These are phyloP conservation scores for Sclerotinia minor DNA, from an alignment of 2,329 filamentous ascomycete genomes.

Conservation along the genomic window DNA sequence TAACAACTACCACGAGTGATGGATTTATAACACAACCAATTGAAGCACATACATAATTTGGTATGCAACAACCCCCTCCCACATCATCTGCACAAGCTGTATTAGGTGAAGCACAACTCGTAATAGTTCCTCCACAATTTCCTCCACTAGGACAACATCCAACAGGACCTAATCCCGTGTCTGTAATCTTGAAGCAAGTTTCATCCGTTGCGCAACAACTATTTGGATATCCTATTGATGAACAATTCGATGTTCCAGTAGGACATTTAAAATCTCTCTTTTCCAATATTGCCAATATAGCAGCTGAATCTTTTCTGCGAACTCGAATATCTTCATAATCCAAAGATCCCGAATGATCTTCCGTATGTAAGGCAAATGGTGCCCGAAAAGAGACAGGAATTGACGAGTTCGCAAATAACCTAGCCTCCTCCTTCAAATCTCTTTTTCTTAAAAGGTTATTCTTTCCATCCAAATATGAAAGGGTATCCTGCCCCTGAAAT, in stretches of 20 bases:
- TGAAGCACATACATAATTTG: slow-evolving; percentile 67
- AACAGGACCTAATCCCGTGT: slow-evolving; percentile 64
- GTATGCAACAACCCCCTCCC: slow-evolving; percentile 75
- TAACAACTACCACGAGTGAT: slow-evolving; percentile 30
- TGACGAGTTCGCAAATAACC: slow-evolving; percentile 32
- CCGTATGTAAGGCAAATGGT: slow-evolving; percentile 54
- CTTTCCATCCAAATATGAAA: slow-evolving; percentile 19
- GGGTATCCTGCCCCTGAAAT: slow-evolving; percentile 37
- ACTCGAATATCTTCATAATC: slow-evolving; percentile 28
- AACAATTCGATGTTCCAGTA: slow-evolving; percentile 63
- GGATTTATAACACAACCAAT: slow-evolving; percentile 59
- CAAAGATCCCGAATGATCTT: slow-evolving; percentile 24
- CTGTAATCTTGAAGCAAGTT: slow-evolving; percentile 63
- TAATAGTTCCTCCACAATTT: slow-evolving; percentile 63
- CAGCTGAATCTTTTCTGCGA: slow-evolving; percentile 33
- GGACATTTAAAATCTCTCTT: slow-evolving; percentile 67
- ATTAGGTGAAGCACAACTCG: slow-evolving; percentile 60
- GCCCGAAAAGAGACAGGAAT: slow-evolving; percentile 46
- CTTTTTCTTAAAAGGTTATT: slow-evolving; percentile 27
- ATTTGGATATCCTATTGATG: slow-evolving; percentile 62
- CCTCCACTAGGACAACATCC: slow-evolving; percentile 72
- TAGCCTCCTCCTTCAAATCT: slow-evolving; percentile 35
- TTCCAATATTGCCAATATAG: slow-evolving; percentile 51
- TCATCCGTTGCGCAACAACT: slow-evolving; percentile 71
- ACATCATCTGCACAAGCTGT: slow-evolving; percentile 63